Conservation (phyloP, 371 early-diverging fungal species). For the Cokeromyces recurvatus region DNA sequence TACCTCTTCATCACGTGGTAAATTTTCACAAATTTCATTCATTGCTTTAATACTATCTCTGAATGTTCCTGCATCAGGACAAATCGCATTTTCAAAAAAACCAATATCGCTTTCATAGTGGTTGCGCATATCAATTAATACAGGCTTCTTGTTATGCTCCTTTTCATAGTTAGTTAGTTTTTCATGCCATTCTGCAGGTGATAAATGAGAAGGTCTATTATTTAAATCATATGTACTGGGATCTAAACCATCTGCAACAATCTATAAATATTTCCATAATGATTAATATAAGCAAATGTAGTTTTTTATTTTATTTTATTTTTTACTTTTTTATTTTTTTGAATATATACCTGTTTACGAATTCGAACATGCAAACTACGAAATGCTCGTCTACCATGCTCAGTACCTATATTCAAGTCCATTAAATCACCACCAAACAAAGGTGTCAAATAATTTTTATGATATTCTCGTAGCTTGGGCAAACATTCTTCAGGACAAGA, state of each 20-base stretch:
- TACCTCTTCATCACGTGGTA: conserved; percentile 56
- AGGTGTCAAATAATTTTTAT: conserved; percentile 19
- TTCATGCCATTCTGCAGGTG: conserved; percentile 68
- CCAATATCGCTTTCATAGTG: conserved; percentile 77
- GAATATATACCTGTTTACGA: conserved; percentile 51
- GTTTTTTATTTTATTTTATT: too few relatives aligned
- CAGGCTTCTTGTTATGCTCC: conserved; percentile 38
- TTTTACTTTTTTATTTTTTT: neutral
- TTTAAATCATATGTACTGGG: conserved; percentile 51
- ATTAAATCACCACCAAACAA: conserved; percentile 35
- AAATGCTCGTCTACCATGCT: conserved; percentile 60
- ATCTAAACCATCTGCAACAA: conserved; percentile 64
- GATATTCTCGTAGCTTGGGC: conserved; percentile 36
- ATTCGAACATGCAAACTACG: conserved; percentile 70
- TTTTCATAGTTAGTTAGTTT: conserved; percentile 24
- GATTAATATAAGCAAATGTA: neutral
- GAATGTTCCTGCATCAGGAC: conserved; percentile 77
- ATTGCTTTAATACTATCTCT: conserved; percentile 52
- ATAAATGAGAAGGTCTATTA: conserved; percentile 64
- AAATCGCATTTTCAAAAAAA: conserved; percentile 66
- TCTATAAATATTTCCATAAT: conserved; percentile 13
- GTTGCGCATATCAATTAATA: conserved; percentile 81
- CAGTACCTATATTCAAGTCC: conserved; percentile 69
- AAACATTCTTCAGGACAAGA: conserved; percentile 59
- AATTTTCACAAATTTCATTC: conserved; percentile 46